Percentiles rank a stretch among this genome's conserved stretches.
Evolutionary conservation across 2,329 filamentous ascomycete species (phyloP).

Genomic region (Ramularia endophylla): DNA sequence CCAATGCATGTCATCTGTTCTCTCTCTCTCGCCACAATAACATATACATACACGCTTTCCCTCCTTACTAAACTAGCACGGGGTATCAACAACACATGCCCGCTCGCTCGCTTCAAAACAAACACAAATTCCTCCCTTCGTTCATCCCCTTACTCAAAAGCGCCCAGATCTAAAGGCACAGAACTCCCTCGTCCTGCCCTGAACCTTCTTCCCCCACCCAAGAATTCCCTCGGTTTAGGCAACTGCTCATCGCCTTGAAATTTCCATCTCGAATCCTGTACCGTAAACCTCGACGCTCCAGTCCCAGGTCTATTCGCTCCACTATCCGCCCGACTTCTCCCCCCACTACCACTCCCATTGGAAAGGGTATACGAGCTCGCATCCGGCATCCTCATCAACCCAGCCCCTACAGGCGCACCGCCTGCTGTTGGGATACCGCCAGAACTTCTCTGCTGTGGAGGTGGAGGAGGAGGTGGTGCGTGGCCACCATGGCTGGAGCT

Average conservation of each 20-base stretch:
- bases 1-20: no score
- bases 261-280: slow-evolving; percentile 67
- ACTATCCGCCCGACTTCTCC: slow-evolving; percentile 17
- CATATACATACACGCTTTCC: no score
- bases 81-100: no score
- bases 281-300: slow-evolving; percentile 21
- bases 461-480: slow-evolving; percentile 39
- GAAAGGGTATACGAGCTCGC: slow-evolving; percentile 32
- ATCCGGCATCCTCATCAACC: slow-evolving; percentile 14
- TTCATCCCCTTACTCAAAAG: slow-evolving; percentile 38
- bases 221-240: slow-evolving; percentile 78
- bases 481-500: slow-evolving; percentile 29
- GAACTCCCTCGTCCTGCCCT: slow-evolving; percentile 88
- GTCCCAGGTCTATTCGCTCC: slow-evolving; percentile 19
- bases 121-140: no score
- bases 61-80: no score
- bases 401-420: slow-evolving; percentile 17
- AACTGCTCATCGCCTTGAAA: slow-evolving; percentile 78
- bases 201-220: slow-evolving; percentile 70
- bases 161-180: slow-evolving; percentile 78
- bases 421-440: slow-evolving; percentile 26
- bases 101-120: no score
- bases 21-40: no score
- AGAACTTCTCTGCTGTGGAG: slow-evolving; percentile 23
- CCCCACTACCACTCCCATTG: slow-evolving; percentile 28